Conservation (phyloP, 108 stramenopile genomes). For the Nannochloropsis gaditana region DNA sequence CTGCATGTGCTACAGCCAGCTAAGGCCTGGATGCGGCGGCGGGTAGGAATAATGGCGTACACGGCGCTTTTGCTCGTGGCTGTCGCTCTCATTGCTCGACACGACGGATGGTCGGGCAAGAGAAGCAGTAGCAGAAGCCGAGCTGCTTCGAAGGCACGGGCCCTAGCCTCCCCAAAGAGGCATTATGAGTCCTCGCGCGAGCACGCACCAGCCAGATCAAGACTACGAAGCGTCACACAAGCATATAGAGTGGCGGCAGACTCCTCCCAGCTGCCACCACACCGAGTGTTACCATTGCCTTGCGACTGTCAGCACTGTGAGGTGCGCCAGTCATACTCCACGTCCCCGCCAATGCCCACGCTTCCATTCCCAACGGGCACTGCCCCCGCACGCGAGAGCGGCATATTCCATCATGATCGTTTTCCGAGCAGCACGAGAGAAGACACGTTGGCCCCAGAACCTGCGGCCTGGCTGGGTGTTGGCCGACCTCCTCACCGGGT, state of each 20-base stretch:
- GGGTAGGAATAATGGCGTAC: slow-evolving; percentile 16
- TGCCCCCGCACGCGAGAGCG: background rate
- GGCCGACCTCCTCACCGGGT: background rate
- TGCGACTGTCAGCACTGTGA: slow-evolving; percentile 13
- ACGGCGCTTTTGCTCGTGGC: background rate
- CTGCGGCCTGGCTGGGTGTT: background rate
- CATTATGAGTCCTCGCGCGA: background rate
- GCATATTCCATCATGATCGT: background rate
- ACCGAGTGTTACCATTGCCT: background rate
- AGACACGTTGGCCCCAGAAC: background rate
- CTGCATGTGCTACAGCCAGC: background rate
- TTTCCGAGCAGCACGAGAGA: background rate
- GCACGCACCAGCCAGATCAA: background rate
- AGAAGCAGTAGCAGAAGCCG: background rate
- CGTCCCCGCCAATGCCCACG: background rate
- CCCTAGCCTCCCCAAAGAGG: slow-evolving; percentile 2
- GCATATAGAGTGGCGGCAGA: slow-evolving; percentile 15
- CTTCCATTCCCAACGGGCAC: background rate
- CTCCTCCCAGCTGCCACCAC: background rate
- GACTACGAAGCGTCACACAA: background rate
- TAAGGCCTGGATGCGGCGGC: slow-evolving; percentile 13
- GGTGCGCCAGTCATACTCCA: background rate
- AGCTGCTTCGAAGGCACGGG: background rate
- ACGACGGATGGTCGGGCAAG: background rate
- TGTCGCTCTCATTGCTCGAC: background rate